A percentile compares a stretch with the other conserved stretches of the same genome.
These are phyloP conservation scores for Neoarthrinium moseri DNA, from an alignment of 2,329 filamentous ascomycete species.

Conservation along the genomic window DNA sequence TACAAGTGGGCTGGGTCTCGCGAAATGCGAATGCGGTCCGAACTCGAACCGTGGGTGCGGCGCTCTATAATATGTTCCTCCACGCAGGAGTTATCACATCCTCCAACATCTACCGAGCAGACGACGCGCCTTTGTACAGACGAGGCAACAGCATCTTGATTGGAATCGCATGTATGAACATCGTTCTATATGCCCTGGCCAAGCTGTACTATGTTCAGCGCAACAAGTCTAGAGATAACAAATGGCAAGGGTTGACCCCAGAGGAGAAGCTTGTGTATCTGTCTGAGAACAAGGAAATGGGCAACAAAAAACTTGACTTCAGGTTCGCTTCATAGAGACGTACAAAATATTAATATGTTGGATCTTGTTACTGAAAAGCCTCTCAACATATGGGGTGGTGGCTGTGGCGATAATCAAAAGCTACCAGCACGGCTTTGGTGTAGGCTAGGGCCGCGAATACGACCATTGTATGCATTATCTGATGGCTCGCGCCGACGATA, in stretches of 20 bases:
- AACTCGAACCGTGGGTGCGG: slow-evolving; percentile 55
- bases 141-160: slow-evolving; percentile 55
- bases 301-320: slow-evolving; percentile 44
- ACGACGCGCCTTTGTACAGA: slow-evolving; percentile 52
- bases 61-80: slow-evolving; percentile 51
- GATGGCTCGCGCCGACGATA: slow-evolving; percentile 44
- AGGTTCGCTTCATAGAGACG: slow-evolving; percentile 29
- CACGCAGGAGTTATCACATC: slow-evolving; percentile 32
- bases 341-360: not conserved
- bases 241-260: slow-evolving; percentile 46
- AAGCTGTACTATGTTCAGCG: slow-evolving; percentile 52
- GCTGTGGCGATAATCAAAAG: slow-evolving; percentile 9
- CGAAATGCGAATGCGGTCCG: slow-evolving; percentile 59
- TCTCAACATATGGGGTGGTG: not conserved
- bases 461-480: slow-evolving; percentile 47
- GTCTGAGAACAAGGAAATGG: slow-evolving; percentile 37
- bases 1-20: slow-evolving; percentile 30
- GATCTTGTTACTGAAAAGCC: not conserved
- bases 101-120: slow-evolving; percentile 33
- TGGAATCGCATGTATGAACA: slow-evolving; percentile 45
- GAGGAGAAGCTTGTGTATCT: slow-evolving; percentile 50
- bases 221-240: slow-evolving; percentile 41
- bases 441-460: slow-evolving; percentile 38
- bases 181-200: slow-evolving; percentile 46
- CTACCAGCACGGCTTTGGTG: slow-evolving; percentile 29